Conservation (phyloP, 306 rosid genomes). For the Gastrolobium bilobum region DNA sequence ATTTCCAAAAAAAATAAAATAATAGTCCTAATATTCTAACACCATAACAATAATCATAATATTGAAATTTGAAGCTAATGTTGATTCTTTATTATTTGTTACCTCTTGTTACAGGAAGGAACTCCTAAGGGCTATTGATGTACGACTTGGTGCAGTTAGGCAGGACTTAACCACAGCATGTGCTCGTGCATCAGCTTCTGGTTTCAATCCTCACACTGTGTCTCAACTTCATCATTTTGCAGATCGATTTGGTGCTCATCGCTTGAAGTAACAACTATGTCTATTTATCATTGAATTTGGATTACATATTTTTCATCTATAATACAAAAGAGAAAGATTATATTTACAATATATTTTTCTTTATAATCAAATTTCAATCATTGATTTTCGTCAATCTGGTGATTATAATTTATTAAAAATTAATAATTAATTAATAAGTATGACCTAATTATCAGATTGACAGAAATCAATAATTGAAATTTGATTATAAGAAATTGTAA, state of each 20-base stretch:
- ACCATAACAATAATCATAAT: not conserved
- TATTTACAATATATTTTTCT: too few species aligned
- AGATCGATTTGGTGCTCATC: conserved; percentile 79
- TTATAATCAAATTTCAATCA: too few species aligned
- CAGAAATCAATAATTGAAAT: too few species aligned
- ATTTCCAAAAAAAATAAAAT: not conserved
- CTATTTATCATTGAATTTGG: not conserved
- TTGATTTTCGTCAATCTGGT: too few species aligned
- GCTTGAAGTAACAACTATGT: conserved; percentile 58
- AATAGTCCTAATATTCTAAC: not conserved
- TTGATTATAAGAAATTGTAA: too few species aligned
- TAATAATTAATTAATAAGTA: too few species aligned
- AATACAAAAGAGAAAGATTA: not conserved
- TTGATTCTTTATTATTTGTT: not conserved
- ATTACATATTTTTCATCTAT: not conserved
- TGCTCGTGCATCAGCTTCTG: conserved; percentile 86
- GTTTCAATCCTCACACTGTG: conserved; percentile 75
- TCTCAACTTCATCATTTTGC: conserved; percentile 84
- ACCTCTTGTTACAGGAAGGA: conserved; percentile 73
- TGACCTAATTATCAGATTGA: too few species aligned
- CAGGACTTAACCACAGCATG: conserved; percentile 86
- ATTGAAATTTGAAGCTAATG: conserved; percentile 13
- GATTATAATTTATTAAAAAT: too few species aligned
- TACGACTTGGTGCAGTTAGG: conserved; percentile 80
- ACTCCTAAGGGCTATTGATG: conserved; percentile 94